phyloP scores from a whole-genome alignment of 139 green algal species.

The Coelastrella sp. region DNA sequence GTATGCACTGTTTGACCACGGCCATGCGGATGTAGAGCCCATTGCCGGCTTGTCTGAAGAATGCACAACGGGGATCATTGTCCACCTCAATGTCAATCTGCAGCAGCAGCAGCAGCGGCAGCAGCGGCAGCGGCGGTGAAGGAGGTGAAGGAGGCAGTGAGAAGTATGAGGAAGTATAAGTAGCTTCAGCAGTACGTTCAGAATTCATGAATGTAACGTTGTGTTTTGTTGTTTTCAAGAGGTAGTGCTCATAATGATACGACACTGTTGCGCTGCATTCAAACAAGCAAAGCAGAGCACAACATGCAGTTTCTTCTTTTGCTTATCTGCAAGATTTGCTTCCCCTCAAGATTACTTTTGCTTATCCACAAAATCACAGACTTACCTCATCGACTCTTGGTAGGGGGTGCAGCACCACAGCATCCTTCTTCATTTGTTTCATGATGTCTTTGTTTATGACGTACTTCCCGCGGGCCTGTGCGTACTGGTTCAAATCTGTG shows the following conservation, averaged over 20 bases:
- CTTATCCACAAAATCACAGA: too few species aligned
- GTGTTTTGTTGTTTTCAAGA: too few species aligned
- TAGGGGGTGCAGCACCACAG: conserved; percentile 97
- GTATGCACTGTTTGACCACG: conserved; percentile 87
- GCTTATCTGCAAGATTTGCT: too few species aligned
- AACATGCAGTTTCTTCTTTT: not conserved
- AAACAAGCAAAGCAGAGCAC: not conserved
- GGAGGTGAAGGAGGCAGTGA: conserved; percentile 71
- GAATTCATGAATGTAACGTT: too few species aligned
- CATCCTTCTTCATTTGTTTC: conserved; percentile 79
- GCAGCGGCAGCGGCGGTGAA: too few species aligned
- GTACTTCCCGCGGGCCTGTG: conserved; percentile 84
- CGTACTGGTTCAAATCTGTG: conserved; percentile 84
- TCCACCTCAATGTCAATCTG: conserved; percentile 96
- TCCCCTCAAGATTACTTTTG: too few species aligned
- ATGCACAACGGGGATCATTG: conserved; percentile 92
- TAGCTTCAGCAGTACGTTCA: not conserved
- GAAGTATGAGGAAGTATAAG: not conserved
- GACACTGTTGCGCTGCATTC: too few species aligned
- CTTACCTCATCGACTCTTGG: conserved; percentile 97
- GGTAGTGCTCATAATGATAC: too few species aligned
- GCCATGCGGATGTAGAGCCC: conserved; percentile 99
- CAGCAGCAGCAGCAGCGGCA: not conserved
- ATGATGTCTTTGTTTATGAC: conserved; percentile 93
- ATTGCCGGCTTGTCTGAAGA: conserved; percentile 98